Evolutionary conservation across 2,329 filamentous ascomycete species (phyloP).

Genomic region (Aspergillus terreus): DNA sequence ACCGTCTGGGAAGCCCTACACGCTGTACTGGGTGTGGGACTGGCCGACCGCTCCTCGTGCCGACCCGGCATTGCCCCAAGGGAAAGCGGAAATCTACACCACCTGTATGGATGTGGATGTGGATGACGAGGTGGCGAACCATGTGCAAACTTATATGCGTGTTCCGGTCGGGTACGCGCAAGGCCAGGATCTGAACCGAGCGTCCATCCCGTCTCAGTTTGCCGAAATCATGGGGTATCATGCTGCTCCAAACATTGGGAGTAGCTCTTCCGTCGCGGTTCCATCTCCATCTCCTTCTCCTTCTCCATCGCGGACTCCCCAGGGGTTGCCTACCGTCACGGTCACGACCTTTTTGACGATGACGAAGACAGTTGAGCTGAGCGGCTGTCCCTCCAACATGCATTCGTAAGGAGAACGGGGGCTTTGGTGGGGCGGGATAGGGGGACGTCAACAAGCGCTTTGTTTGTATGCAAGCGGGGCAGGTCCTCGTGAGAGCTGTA

Average conservation of each 20-base stretch:
- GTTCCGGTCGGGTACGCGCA: constrained; percentile 21
- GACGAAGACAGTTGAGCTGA: constrained; percentile 6
- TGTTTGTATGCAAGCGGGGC: too few relatives aligned
- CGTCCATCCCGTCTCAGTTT: constrained; percentile 38
- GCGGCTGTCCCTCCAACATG: neutral
- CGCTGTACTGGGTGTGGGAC: constrained; percentile 95
- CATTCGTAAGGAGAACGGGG: neutral
- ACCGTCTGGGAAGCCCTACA: constrained; percentile 63
- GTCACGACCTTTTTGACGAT: constrained; percentile 26
- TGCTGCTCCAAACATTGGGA: constrained; percentile 2
- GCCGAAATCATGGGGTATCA: constrained; percentile 23
- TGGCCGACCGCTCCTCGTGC: constrained; percentile 62
- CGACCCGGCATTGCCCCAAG: constrained; percentile 35
- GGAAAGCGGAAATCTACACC: constrained; percentile 47
- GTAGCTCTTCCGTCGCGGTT: neutral
- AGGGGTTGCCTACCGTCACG: constrained; percentile 8
- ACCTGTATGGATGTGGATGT: constrained; percentile 49
- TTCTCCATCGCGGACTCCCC: neutral
- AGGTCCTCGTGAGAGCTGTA: too few relatives aligned
- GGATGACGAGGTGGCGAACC: constrained; percentile 33
- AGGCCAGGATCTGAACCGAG: constrained; percentile 35
- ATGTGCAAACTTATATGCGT: constrained; percentile 13
- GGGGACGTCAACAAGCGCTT: too few relatives aligned
- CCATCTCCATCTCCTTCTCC: neutral
- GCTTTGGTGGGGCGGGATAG: neutral